Evolutionary conservation across 2,329 filamentous ascomycete genomes (phyloP), one percentile per base, ranked within the genome.

Genomic region (Cladosporium sp.): DNA sequence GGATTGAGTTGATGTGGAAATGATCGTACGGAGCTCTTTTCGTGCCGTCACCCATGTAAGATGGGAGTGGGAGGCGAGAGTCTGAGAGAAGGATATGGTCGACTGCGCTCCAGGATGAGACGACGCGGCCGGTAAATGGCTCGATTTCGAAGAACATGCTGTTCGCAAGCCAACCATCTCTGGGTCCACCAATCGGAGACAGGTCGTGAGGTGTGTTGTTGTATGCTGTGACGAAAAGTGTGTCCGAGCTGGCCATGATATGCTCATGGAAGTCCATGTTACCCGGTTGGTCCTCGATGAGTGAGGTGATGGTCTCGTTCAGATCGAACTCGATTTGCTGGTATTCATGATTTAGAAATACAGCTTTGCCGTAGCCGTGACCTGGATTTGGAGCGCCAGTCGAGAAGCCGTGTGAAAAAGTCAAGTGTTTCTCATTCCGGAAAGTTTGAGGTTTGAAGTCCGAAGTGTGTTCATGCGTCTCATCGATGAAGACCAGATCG

Each of bases 91-190:
- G 69, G 3, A 73, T 58, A 51, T 81, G 78, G 1, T 77, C 77
- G 0, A 81, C 67, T 2, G 78, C 73, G 41, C 77, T 80, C 81
- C 81, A 83, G 6, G 66, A 70, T 64, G 79, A 82, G 1, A 82
- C 65, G 2, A 82, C 69, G 28, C 80, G 71, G 30, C 74, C 73
- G 0, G 79, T 81, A 38, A 74, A 71, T 10, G 80, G 71, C 52
- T 82, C 79, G n/a, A 83, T 73, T 66, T 82, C 80, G 65, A 77
- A 80, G 64, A 82, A 75, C 38, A 80, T 65, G 24, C 73, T 74
- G 67, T 82, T 79, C 18, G 70, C 67, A 6, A 78, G 71, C 74
- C 74, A 79, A 4, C 75, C 76, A 64, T 78, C 69, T 15, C 57
- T 49, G 1, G 75, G 73, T 0, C 77, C 78, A 38, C 74, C 74